A percentile compares a stretch with the other conserved stretches of the same genome.
phyloP scores from a whole-genome alignment of 2,329 filamentous ascomycete genomes.

The Spiromastix sp. region DNA sequence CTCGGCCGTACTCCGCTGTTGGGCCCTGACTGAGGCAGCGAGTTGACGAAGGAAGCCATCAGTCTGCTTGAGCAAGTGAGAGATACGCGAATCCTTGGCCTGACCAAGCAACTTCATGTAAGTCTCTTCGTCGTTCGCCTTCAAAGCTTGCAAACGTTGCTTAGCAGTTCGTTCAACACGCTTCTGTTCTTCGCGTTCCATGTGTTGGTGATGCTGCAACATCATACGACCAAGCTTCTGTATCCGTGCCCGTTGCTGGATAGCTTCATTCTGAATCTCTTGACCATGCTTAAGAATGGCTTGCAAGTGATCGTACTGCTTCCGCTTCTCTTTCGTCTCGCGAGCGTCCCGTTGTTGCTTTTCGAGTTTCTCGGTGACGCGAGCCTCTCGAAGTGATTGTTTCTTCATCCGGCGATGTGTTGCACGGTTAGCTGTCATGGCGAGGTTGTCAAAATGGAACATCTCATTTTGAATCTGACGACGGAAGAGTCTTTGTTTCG shows the following conservation, averaged over 20 bases:
- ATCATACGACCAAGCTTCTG: conserved; percentile 85
- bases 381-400: conserved; percentile 85
- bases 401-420: conserved; percentile 94
- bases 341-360: conserved; percentile 96
- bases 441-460: conserved; percentile 90
- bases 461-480: conserved; percentile 84
- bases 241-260: conserved; percentile 60
- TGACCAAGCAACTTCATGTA: conserved; percentile 97
- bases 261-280: conserved; percentile 61
- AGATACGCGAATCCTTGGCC: conserved; percentile 98
- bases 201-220: conserved; percentile 82
- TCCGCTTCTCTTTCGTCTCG: conserved; percentile 95
- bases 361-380: conserved; percentile 97
- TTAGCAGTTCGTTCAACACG: conserved; percentile 95
- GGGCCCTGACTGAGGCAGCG: conserved; percentile 83
- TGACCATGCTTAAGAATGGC: conserved; percentile 73
- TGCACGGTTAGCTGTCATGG: conserved; percentile 90
- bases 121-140: conserved; percentile 98
- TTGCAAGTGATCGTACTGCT: conserved; percentile 83
- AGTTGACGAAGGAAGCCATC: conserved; percentile 96
- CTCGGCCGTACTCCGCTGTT: conserved; percentile 75
- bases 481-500: conserved; percentile 76
- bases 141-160: conserved; percentile 96
- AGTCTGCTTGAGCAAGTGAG: conserved; percentile 90
- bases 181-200: conserved; percentile 99